Percentiles rank a stretch among this genome's conserved stretches.
Conservation (phyloP, 495 filamentous ascomycete genomes). For the Hypoxylon crocopeplum region DNA sequence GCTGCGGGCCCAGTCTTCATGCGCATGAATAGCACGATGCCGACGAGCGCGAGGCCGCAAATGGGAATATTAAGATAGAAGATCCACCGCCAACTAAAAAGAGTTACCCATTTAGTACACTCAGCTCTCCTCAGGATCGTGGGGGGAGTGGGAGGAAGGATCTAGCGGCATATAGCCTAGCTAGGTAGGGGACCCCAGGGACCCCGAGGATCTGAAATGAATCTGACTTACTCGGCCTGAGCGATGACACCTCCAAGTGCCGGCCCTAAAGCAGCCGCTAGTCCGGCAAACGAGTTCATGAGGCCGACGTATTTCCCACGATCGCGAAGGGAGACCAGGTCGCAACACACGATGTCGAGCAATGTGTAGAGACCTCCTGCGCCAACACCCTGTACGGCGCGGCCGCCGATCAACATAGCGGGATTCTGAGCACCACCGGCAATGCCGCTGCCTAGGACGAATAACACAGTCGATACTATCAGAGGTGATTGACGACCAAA, state of each 20-base stretch:
- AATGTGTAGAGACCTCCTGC: constrained; percentile 77
- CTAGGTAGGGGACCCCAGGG: too few relatives aligned
- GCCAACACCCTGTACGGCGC: constrained; percentile 79
- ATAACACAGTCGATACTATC: constrained; percentile 43
- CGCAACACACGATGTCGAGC: constrained; percentile 72
- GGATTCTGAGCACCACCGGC: constrained; percentile 42
- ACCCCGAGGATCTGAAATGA: too few relatives aligned
- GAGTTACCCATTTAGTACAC: too few relatives aligned
- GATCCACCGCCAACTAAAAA: constrained; percentile 57
- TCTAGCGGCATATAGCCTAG: too few relatives aligned
- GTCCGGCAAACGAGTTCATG: constrained; percentile 33
- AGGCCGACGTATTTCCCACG: constrained; percentile 62
- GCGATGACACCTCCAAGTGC: neutral
- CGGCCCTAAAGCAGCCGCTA: neutral
- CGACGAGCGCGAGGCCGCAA: constrained; percentile 56
- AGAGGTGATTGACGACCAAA: constrained; percentile 49
- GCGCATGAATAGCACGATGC: constrained; percentile 41
- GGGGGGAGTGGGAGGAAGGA: too few relatives aligned
- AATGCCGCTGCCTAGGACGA: constrained; percentile 50
- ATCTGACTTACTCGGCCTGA: neutral
- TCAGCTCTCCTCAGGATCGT: too few relatives aligned
- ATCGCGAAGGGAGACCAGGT: constrained; percentile 72
- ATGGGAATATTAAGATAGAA: constrained; percentile 73
- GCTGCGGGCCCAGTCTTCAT: neutral
- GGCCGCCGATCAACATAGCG: constrained; percentile 71